Evolutionary conservation across 78 protist species (phyloP).

Genomic region (Dictyostelium brefeldianum): DNA sequence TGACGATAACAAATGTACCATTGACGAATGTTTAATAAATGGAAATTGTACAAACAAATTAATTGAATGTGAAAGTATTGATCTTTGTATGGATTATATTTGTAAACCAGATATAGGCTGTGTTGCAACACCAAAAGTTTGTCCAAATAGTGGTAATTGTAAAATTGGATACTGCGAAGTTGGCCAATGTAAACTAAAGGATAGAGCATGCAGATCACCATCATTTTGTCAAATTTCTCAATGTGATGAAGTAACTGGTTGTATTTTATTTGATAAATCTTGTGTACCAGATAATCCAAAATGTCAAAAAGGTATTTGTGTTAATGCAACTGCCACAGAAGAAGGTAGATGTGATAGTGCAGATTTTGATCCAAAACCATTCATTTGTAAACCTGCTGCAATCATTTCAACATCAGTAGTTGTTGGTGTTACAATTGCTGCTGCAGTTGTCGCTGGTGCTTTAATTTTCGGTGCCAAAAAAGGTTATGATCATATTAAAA

Average conservation of each 20-base stretch:
- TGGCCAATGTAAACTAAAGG: conserved; percentile 15
- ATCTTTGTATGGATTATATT: conserved; percentile 40
- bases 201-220: neutral
- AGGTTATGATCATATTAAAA: conserved; percentile 46
- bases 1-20: conserved; percentile 41
- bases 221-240: conserved; percentile 27
- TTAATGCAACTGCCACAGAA: neutral
- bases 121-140: neutral
- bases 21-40: neutral
- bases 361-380: conserved; percentile 46
- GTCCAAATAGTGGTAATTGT: conserved; percentile 8
- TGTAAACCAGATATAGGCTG: conserved; percentile 56
- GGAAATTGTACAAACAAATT: conserved; percentile 7
- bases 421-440: conserved; percentile 35
- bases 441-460: conserved; percentile 63
- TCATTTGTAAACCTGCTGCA: conserved; percentile 61
- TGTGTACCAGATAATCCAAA: conserved; percentile 47
- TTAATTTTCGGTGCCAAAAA: conserved; percentile 43
- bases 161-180: conserved; percentile 1
- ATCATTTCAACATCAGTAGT: conserved; percentile 22
- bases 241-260: conserved; percentile 47
- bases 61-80: neutral
- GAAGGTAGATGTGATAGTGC: conserved; percentile 6
- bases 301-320: conserved; percentile 52
- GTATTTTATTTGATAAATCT: neutral